Evolutionary conservation across 1,284 basidiomycete genomes (phyloP), one percentile per base, ranked within the genome.

Genomic region (Ceratobasidium sp.): DNA sequence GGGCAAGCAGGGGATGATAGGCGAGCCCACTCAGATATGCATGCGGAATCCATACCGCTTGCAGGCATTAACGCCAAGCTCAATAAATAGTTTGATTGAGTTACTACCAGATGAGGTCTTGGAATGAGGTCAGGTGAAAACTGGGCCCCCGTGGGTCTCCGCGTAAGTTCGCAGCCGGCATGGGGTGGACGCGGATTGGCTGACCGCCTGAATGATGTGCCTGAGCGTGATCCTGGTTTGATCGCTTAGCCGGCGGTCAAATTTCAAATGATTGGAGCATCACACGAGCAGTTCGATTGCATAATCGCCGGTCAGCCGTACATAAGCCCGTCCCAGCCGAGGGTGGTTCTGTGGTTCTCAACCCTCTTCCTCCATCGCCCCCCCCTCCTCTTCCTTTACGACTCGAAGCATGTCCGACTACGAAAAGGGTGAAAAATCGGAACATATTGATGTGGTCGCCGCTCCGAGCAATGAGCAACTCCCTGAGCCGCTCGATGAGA

Each of bases 71-170:
- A 42, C 20, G 10, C 38, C 20, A 42, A 7, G 61, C 38, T 26
- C 3, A n/a, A n/a, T 46, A 48, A 13, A 17, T 17, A 48, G 9
- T 13, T 17, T 65, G 62, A 65, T 42, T 33, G 42, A 48, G 1
- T 40, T 42, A 65, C 17, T 46, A 33, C 62, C 44, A 9, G 42
- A 65, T 46, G 40, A 65, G 62, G 59, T 42, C 59, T 33, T 17
- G 38, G 59, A 15, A 38, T 23, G 23, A 42, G 70, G 70, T 74
- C 70, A 74, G 70, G 44, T 74, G 70, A 38, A 23, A 13, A 12
- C 7, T 38, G 57, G 44, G 70, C 70, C 70, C 70, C 70, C 70
- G 70, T 74, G 70, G 70, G 70, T 64, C 70, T 64, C 70, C 70
- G 70, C 59, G 42, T 74, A 74, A 52, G 20, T 40, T 20, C 26